Percentiles rank a stretch among this genome's conserved stretches.
phyloP scores from a whole-genome alignment of 345 rosid species.

The Lumnitzera racemosa region DNA sequence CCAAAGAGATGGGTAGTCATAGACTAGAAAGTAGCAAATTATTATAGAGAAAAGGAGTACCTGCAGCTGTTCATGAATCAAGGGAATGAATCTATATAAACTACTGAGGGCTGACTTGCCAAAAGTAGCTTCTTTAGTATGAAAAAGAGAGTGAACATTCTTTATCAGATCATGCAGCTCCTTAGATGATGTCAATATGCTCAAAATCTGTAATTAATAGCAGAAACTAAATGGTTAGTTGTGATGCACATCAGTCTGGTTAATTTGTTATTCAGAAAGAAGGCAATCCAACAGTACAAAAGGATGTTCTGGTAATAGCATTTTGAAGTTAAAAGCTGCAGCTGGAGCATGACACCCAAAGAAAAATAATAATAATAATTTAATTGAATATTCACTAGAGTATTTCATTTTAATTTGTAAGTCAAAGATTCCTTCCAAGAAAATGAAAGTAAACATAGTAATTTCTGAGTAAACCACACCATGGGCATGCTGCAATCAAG shows the following conservation, averaged over 20 bases:
- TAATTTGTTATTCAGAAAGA: not conserved
- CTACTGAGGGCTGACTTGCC: conserved; percentile 38
- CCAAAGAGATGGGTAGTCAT: no score
- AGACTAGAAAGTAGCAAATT: no score
- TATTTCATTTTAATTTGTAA: no score
- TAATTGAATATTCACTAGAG: no score
- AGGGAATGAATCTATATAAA: conserved; percentile 50
- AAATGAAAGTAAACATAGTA: no score
- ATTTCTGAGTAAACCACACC: no score
- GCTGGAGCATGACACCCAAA: no score
- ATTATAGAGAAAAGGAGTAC: conserved; percentile 16
- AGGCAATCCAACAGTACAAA: not conserved
- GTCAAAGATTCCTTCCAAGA: no score
- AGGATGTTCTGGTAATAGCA: no score
- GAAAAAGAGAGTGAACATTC: conserved; percentile 56
- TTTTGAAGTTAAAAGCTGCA: no score
- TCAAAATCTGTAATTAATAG: conserved; percentile 45
- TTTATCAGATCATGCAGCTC: conserved; percentile 63
- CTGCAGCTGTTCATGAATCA: conserved; percentile 72
- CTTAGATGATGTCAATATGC: conserved; percentile 58
- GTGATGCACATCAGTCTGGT: not conserved
- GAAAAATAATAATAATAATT: no score
- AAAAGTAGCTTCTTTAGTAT: conserved; percentile 47
- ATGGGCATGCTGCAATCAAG: no score
- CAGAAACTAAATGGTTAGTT: conserved; percentile 1